Evolutionary conservation across 768 basidiomycete genomes (phyloP), one percentile per base, ranked within the genome.

Genomic region (Tylopilus vinaceipallidus): DNA sequence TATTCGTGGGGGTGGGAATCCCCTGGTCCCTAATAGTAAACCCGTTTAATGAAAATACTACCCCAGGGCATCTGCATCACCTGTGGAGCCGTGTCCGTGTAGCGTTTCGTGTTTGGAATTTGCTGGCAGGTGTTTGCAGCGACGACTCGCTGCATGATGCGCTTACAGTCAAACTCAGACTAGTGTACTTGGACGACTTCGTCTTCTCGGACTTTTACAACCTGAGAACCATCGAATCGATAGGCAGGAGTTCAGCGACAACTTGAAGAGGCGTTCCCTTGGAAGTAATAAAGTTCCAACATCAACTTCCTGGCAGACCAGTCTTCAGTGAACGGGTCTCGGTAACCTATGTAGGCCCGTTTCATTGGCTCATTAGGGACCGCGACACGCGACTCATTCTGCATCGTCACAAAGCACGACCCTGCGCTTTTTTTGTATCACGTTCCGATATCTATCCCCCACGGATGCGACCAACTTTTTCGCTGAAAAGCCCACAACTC

Each of bases 1-100:
- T 38, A 39, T n/a, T 36, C 12, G 41, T 35, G 32, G 45, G 50
- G 59, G 62, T 52, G 63, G 60, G 61, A 65, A 65, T 50, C 47
- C 13, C 40, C 34, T 36, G 35, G 47, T 55, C 51, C 45, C 45
- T 53, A 55, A 64, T 55, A 42, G 53, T 34, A 48, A 52, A n/a
- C 30, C 17, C 40, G 36, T 48, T 38, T 34, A 50, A 59, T 64
- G 50, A 58, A 62, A 46, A 23, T 37, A n/a, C n/a, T n/a, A n/a
- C n/a, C n/a, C n/a, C n/a, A n/a, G 51, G 48, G 47, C 47, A 30
- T 51, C 50, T 47, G 43, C 42, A 14, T 27, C 19, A n/a, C n/a
- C n/a, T n/a, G 27, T 38, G 50, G 45, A 27, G n/a, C n/a, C n/a
- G n/a, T n/a, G n/a, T n/a, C n/a, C n/a, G 33, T 17, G 32, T 20